Conservation (phyloP, 2,329 filamentous ascomycete genomes). For the Amylocarpus encephaloides region DNA sequence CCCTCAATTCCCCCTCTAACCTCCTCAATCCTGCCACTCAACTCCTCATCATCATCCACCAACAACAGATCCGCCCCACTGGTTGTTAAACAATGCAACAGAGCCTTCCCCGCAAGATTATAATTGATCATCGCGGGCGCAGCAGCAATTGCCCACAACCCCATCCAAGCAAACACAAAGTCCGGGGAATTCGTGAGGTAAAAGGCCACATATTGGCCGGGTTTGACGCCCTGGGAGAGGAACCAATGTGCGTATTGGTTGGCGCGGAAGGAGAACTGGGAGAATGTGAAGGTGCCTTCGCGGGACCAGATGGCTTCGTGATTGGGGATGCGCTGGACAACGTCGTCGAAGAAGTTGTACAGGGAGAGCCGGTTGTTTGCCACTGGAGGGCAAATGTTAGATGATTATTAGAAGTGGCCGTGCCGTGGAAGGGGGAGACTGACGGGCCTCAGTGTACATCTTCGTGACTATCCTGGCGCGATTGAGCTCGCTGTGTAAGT, state of each 20-base stretch:
- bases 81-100: slow-evolving; percentile 59
- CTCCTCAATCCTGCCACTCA: slow-evolving; percentile 51
- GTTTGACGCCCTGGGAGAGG: slow-evolving; percentile 49
- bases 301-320: slow-evolving; percentile 63
- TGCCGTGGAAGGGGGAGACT: slow-evolving; percentile 7
- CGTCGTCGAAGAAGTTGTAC: slow-evolving; percentile 60
- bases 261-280: slow-evolving; percentile 46
- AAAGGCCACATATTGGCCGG: slow-evolving; percentile 56
- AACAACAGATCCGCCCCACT: slow-evolving; percentile 50
- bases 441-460: slow-evolving; percentile 44
- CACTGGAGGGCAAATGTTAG: slow-evolving; percentile 31
- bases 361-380: slow-evolving; percentile 48
- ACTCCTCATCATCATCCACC: slow-evolving; percentile 49
- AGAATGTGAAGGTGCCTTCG: slow-evolving; percentile 52
- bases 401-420: slow-evolving; percentile 2
- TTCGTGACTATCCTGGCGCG: slow-evolving; percentile 38
- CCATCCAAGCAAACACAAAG: slow-evolving; percentile 61
- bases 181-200: slow-evolving; percentile 64
- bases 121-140: slow-evolving; percentile 68
- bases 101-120: slow-evolving; percentile 55
- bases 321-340: slow-evolving; percentile 45
- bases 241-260: slow-evolving; percentile 59
- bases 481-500: slow-evolving; percentile 33
- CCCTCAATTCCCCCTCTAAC: slow-evolving; percentile 45
- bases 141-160: slow-evolving; percentile 57